These are phyloP conservation scores for Dothideomycetes sp. DNA, from an alignment of 2,329 filamentous ascomycete species.

Conservation along the genomic window DNA sequence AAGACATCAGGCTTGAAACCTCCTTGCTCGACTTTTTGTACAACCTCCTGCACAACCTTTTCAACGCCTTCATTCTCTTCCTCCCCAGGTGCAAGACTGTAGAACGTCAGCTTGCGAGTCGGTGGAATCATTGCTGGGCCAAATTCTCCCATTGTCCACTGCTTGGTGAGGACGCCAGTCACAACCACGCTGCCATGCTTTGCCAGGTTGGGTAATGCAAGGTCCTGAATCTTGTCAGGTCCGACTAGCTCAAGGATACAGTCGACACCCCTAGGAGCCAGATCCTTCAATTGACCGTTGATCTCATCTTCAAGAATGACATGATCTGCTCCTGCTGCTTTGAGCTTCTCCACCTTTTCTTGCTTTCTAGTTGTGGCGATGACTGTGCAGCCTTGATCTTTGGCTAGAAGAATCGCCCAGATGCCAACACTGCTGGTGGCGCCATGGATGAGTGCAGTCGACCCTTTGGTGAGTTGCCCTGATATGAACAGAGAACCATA, in stretches of 20 bases:
- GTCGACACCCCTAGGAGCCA: constrained; percentile 8
- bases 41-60: background rate
- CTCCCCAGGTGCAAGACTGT: constrained; percentile 7
- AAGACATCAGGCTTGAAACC: constrained; percentile 7
- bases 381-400: constrained; percentile 9
- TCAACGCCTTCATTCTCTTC: constrained; percentile 8
- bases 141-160: constrained; percentile 9
- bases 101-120: constrained; percentile 9
- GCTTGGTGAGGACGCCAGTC: constrained; percentile 10
- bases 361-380: constrained; percentile 13
- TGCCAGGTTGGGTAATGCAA: constrained; percentile 4
- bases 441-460: constrained; percentile 9
- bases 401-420: constrained; percentile 12
- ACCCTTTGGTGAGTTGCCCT: background rate
- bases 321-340: constrained; percentile 9
- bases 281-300: background rate
- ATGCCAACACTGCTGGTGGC: constrained; percentile 10
- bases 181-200: constrained; percentile 11
- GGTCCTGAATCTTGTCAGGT: background rate
- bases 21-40: constrained; percentile 5
- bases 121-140: constrained; percentile 8
- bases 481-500: constrained; percentile 6
- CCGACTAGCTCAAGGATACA: constrained; percentile 11
- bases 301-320: constrained; percentile 11
- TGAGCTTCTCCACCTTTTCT: constrained; percentile 5